Evolutionary conservation across 441 rosid species (phyloP).

Genomic region (Pelargonium fulgidum): DNA sequence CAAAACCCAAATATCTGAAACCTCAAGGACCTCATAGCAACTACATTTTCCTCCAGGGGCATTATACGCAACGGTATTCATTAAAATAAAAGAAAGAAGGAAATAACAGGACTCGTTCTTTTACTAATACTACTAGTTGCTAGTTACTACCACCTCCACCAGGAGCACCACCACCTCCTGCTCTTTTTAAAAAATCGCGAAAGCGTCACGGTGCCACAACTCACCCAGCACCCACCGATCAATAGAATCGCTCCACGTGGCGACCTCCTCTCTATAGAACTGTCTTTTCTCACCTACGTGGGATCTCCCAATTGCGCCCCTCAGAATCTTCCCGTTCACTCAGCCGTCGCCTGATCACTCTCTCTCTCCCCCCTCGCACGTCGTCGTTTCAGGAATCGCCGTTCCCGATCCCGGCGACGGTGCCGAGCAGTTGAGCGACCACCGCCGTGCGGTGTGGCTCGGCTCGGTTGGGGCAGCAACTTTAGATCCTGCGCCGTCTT

Average conservation of each 20-base stretch:
- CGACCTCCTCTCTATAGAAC: background rate
- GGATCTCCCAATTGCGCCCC: background rate
- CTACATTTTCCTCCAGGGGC: no score
- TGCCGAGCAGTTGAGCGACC: background rate
- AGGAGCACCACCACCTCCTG: background rate
- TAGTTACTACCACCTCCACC: background rate
- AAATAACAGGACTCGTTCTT: no score
- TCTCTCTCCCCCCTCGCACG: background rate
- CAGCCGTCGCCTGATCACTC: background rate
- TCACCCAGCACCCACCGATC: background rate
- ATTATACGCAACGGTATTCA: no score
- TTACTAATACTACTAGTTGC: background rate
- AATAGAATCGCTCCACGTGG: slow-evolving; percentile 1
- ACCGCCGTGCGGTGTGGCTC: background rate
- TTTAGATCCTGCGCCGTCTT: slow-evolving; percentile 4
- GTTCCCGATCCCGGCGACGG: slow-evolving; percentile 4
- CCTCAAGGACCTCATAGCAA: no score
- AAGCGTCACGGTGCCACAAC: slow-evolving; percentile 9
- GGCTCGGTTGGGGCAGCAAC: background rate
- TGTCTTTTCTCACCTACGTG: background rate
- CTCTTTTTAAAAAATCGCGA: background rate
- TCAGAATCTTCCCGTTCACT: background rate
- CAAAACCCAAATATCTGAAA: no score
- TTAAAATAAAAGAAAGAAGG: no score
- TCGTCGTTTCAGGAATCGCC: background rate